A percentile compares a stretch with the other conserved stretches of the same genome.
Evolutionary conservation across 805 yeast species (phyloP).

Genomic region (Lachancea quebecensis): DNA sequence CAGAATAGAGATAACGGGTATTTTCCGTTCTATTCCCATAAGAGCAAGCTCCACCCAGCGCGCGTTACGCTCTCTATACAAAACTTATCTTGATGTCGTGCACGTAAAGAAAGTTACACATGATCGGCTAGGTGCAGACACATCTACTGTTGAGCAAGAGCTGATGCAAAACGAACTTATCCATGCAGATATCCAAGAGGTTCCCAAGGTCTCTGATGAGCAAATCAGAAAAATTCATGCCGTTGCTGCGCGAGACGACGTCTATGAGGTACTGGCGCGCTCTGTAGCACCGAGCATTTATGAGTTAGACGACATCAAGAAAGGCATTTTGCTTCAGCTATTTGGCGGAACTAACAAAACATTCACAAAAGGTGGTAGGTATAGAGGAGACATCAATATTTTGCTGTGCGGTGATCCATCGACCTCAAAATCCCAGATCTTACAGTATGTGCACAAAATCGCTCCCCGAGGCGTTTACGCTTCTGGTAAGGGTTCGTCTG

Average conservation of each 20-base stretch:
- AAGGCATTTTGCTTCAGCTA: constrained; percentile 85
- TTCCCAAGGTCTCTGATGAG: constrained; percentile 57
- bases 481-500: constrained; percentile 98
- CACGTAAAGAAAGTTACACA: constrained; percentile 84
- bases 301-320: constrained; percentile 94
- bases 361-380: constrained; percentile 84
- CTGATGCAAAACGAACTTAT: constrained; percentile 44
- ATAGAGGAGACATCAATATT: constrained; percentile 96
- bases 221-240: constrained; percentile 61
- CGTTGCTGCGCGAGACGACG: constrained; percentile 61
- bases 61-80: constrained; percentile 74
- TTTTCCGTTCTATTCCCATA: constrained; percentile 88
- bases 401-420: constrained; percentile 96
- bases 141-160: constrained; percentile 48
- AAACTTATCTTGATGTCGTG: constrained; percentile 90
- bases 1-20: constrained; percentile 90
- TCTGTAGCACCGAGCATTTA: constrained; percentile 95
- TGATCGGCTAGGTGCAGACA: constrained; percentile 74
- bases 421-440: constrained; percentile 93
- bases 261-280: constrained; percentile 79
- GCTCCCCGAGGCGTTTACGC: constrained; percentile 94
- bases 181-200: constrained; percentile 63
- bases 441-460: constrained; percentile 91
- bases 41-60: constrained; percentile 81
- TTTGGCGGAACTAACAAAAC: constrained; percentile 94